Evolutionary conservation across 2,329 filamentous ascomycete species (phyloP), one percentile per base, ranked within the genome.

Genomic region (Trichoderma brevicompactum): DNA sequence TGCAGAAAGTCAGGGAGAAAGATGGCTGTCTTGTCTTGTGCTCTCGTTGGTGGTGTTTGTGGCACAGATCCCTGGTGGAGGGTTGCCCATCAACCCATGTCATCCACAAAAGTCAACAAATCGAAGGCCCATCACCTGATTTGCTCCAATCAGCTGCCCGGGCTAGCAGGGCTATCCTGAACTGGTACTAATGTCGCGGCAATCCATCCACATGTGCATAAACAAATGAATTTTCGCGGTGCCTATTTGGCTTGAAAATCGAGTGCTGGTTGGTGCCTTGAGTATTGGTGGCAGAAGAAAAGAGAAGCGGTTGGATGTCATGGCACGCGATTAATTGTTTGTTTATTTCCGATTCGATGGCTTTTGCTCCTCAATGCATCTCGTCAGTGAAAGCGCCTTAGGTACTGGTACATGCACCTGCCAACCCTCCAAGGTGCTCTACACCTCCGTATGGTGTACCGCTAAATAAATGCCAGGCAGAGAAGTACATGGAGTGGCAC

Each of bases 71-170:
- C 41, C 56, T 49, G 56, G 58, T 62, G 58, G 44, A 62, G 36
- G 63, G 56, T 32, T 60, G 60, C 40, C 44, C 50, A 54, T 60
- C 54, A 52, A 50, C 41, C 61, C 34, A 63, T 63, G 60, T 44
- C 50, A 50, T 50, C 48, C 23, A 48, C 56, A 56, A 44, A 61
- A 50, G 44, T 66, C 58, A 55, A 63, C 65, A 62, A 53, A 62
- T 48, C 38, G 8, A 38, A 43, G 19, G 15, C 43, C 61, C 61
- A 64, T 66, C 58, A 62, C 36, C 58, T 50, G 56, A 23, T 62
- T 28, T 50, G 50, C 44, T 19, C 65, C 65, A 65, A 66, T 66
- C 65, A 60, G 60, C 63, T 46, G 59, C 38, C 36, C 17, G 49
- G 13, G 12, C 61, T 44, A 43, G 41, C 52, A 56, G 50, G 60